These are phyloP conservation scores for Massarina eburnea DNA, from an alignment of 2,329 filamentous ascomycete genomes.

Conservation along the genomic window DNA sequence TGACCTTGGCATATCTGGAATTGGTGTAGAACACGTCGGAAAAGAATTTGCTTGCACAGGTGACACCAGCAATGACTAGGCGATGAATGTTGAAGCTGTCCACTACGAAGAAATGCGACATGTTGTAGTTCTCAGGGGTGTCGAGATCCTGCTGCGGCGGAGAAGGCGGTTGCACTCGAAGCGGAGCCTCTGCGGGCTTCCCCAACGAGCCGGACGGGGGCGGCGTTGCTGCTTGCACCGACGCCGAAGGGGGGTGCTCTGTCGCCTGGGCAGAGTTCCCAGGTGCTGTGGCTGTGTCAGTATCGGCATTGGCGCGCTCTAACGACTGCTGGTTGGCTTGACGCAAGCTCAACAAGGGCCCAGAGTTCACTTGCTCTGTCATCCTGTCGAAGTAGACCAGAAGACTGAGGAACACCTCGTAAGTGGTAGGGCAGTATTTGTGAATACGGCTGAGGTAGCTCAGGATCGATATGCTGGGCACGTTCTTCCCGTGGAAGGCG, in stretches of 20 bases:
- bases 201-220: constrained; percentile 53
- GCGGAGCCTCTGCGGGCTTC: constrained; percentile 36
- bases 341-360: constrained; percentile 67
- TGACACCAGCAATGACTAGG: constrained; percentile 93
- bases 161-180: constrained; percentile 38
- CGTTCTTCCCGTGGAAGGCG: constrained; percentile 97
- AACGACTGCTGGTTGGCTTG: constrained; percentile 54
- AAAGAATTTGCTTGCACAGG: constrained; percentile 99
- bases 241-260: constrained; percentile 26
- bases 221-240: constrained; percentile 50
- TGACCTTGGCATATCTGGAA: constrained; percentile 96
- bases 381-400: constrained; percentile 98
- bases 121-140: constrained; percentile 51
- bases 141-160: constrained; percentile 42
- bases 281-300: constrained; percentile 29
- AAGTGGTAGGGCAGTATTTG: constrained; percentile 98
- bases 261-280: constrained; percentile 31
- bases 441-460: constrained; percentile 96
- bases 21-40: constrained; percentile 99
- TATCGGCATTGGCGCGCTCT: constrained; percentile 44
- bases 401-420: constrained; percentile 94
- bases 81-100: constrained; percentile 99
- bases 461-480: constrained; percentile 93
- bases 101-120: constrained; percentile 83
- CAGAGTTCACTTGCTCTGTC: constrained; percentile 91